A percentile compares a stretch with the other conserved stretches of the same genome.
Conservation (phyloP, 106 monocot genomes). For the Chionographis japonica region DNA sequence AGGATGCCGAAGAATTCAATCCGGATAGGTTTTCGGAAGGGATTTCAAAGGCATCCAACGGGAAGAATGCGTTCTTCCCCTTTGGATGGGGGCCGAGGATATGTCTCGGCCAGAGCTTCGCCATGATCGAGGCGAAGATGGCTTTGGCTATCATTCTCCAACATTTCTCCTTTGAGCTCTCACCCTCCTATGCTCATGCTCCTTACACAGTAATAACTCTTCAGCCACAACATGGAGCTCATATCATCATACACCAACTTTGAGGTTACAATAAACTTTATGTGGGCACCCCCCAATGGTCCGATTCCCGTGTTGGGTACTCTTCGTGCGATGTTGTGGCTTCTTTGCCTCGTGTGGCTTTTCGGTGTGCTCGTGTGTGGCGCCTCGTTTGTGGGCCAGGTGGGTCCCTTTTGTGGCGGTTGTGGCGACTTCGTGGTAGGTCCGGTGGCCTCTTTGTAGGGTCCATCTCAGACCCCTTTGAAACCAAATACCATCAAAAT, state of each 20-base stretch:
- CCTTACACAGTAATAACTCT: constrained; percentile 33
- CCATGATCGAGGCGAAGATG: constrained; percentile 28
- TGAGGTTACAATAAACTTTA: neutral
- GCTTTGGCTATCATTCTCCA: constrained; percentile 32
- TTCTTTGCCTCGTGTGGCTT: too few species aligned
- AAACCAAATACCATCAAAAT: too few species aligned
- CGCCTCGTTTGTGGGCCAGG: too few species aligned
- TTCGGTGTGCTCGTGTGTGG: too few species aligned
- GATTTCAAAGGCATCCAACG: constrained; percentile 18
- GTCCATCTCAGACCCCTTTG: too few species aligned
- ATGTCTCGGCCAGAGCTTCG: constrained; percentile 23
- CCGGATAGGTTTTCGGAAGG: constrained; percentile 36
- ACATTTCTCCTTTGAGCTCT: constrained; percentile 10
- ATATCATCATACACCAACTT: constrained; percentile 16
- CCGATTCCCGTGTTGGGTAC: too few species aligned
- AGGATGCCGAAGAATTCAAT: constrained; percentile 40
- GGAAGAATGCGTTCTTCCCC: constrained; percentile 16
- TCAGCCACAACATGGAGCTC: constrained; percentile 43
- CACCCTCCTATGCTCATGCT: constrained; percentile 51
- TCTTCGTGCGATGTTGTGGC: too few species aligned
- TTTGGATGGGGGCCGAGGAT: constrained; percentile 31
- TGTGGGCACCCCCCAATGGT: too few species aligned
- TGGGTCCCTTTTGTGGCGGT: too few species aligned
- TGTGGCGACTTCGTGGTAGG: too few species aligned
- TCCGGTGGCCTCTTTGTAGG: too few species aligned